Conservation (phyloP, 352 stramenopile species). For the Phytophthora hibernalis region DNA sequence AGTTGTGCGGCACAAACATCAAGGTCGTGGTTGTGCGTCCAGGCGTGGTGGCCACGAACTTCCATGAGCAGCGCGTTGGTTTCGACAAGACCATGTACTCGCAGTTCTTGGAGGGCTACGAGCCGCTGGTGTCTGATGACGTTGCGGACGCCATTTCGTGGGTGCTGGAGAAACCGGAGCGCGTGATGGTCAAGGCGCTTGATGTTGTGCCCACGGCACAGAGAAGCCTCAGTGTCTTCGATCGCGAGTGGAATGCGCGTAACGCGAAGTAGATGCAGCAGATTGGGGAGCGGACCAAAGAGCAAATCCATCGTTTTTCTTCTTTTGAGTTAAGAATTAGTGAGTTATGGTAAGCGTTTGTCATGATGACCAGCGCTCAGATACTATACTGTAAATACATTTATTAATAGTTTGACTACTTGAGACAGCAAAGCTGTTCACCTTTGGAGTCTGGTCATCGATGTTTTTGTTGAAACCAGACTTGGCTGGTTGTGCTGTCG, state of each 20-base stretch:
- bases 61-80: constrained; percentile 41
- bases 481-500: no score
- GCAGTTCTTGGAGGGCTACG: constrained; percentile 40
- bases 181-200: constrained; percentile 35
- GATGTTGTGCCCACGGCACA: constrained; percentile 37
- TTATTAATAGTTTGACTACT: no score
- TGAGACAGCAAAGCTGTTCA: no score
- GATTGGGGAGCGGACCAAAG: no score
- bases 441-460: constrained; percentile 13
- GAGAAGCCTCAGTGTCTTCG: constrained; percentile 42
- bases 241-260: constrained; percentile 33
- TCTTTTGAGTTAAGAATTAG: background rate
- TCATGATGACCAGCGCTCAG: no score
- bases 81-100: constrained; percentile 33
- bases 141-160: constrained; percentile 37
- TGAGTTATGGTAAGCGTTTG: background rate
- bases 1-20: constrained; percentile 40
- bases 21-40: constrained; percentile 41
- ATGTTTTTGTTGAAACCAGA: constrained; percentile 8
- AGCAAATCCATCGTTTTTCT: no score
- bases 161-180: constrained; percentile 37
- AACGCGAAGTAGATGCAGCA: constrained; percentile 19
- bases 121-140: constrained; percentile 36
- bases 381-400: no score
- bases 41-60: constrained; percentile 39